Conservation (phyloP, 139 green algal species). For the Raphidocelis subcapitata region DNA sequence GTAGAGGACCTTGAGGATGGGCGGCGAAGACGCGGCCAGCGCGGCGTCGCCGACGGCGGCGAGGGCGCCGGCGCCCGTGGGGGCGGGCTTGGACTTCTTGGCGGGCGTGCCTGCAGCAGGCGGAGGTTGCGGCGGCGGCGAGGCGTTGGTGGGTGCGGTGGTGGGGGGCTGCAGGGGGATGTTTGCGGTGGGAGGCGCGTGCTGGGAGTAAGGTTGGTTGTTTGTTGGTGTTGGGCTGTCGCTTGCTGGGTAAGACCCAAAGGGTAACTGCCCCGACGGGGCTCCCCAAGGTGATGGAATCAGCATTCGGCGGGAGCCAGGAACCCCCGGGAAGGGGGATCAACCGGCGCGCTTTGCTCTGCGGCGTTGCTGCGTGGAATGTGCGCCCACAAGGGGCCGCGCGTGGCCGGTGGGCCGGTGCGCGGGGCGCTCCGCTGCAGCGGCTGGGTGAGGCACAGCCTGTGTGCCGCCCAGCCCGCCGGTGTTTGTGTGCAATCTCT, state of each 20-base stretch:
- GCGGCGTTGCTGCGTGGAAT: conserved; percentile 13
- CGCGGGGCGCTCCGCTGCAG: too few species aligned
- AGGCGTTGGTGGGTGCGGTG: background rate
- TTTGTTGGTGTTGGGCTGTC: conserved; percentile 23
- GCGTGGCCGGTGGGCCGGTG: too few species aligned
- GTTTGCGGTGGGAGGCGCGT: too few species aligned
- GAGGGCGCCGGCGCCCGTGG: conserved; percentile 21
- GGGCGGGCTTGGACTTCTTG: conserved; percentile 7
- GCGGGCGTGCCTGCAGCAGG: conserved; percentile 21
- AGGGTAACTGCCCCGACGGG: conserved; percentile 56
- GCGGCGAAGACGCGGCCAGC: conserved; percentile 42
- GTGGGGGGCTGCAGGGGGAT: too few species aligned
- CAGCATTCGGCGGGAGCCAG: conserved; percentile 33
- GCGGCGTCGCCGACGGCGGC: conserved; percentile 56
- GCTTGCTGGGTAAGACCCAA: conserved; percentile 56
- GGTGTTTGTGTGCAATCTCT: conserved; percentile 11
- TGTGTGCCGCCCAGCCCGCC: background rate
- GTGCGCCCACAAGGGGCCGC: conserved; percentile 17
- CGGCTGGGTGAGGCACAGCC: too few species aligned
- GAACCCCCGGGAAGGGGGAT: conserved; percentile 18
- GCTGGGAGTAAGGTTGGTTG: background rate
- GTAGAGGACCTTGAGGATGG: conserved; percentile 68
- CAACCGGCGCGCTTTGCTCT: conserved; percentile 20
- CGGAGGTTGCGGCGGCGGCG: background rate
- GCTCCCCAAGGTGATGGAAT: conserved; percentile 59